A percentile compares a stretch with the other conserved stretches of the same genome.
Evolutionary conservation across 495 filamentous ascomycete species (phyloP).

Genomic region (Xylona heveae): DNA sequence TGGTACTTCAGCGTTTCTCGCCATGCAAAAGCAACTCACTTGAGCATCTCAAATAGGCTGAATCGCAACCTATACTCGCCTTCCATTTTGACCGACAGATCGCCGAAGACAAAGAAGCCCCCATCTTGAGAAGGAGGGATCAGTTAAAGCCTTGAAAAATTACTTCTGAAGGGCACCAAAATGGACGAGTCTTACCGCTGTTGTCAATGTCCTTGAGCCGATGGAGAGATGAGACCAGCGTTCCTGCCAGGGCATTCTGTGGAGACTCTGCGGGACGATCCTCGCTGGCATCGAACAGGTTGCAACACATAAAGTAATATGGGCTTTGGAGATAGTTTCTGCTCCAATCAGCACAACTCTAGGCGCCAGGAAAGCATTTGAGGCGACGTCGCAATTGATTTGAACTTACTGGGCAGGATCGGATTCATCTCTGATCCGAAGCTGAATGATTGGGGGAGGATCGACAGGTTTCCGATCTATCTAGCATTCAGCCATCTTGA

Average conservation of each 20-base stretch:
- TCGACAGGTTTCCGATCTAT: slow-evolving; percentile 87
- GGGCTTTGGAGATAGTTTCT: slow-evolving; percentile 60
- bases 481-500: too few relatives aligned
- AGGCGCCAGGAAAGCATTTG: too few relatives aligned
- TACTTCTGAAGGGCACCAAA: too few relatives aligned
- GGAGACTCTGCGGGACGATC: slow-evolving; percentile 31
- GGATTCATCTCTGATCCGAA: slow-evolving; percentile 43
- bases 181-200: slow-evolving; percentile 26
- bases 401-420: slow-evolving; percentile 51
- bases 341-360: slow-evolving; percentile 9
- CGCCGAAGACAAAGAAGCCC: slow-evolving; percentile 92
- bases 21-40: too few relatives aligned
- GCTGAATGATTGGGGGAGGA: slow-evolving; percentile 79
- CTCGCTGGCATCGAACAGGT: slow-evolving; percentile 40
- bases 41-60: slow-evolving; percentile 65
- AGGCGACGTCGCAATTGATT: too few relatives aligned
- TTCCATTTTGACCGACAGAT: slow-evolving; percentile 67
- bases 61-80: slow-evolving; percentile 68
- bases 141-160: neutral
- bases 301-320: slow-evolving; percentile 65
- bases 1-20: too few relatives aligned
- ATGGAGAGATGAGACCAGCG: slow-evolving; percentile 79
- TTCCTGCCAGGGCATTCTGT: slow-evolving; percentile 47
- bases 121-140: slow-evolving; percentile 34
- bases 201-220: slow-evolving; percentile 84